Percentiles rank a stretch among this genome's conserved stretches.
Conservation (phyloP, 768 basidiomycete species). For the Solioccasus polychromus region DNA sequence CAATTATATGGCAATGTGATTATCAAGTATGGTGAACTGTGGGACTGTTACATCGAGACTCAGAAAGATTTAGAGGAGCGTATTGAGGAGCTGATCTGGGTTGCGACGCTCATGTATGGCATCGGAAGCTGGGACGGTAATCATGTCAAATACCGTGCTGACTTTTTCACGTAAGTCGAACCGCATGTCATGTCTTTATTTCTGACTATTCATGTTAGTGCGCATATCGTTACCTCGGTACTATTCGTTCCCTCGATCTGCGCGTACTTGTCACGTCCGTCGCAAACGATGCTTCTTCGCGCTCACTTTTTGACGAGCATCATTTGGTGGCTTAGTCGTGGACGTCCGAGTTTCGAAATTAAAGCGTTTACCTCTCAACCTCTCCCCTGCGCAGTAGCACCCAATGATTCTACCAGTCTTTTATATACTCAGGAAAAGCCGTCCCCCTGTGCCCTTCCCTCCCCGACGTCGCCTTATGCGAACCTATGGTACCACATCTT, state of each 20-base stretch:
- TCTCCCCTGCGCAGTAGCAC: neutral
- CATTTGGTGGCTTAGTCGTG: no score
- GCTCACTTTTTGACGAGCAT: constrained; percentile 46
- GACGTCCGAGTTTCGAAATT: constrained; percentile 36
- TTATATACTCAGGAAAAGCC: no score
- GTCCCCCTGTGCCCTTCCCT: no score
- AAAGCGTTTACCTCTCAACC: constrained; percentile 43
- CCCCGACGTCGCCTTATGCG: no score
- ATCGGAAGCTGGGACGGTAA: constrained; percentile 47
- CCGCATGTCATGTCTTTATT: neutral
- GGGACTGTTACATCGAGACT: constrained; percentile 40
- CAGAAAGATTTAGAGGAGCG: constrained; percentile 44
- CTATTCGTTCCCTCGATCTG: constrained; percentile 56
- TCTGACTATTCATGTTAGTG: constrained; percentile 33
- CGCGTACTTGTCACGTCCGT: constrained; percentile 52
- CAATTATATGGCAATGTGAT: constrained; percentile 40
- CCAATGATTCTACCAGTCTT: no score
- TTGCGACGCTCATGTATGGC: constrained; percentile 54
- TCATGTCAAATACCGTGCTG: constrained; percentile 43
- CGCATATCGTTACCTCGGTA: constrained; percentile 68
- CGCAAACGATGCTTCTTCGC: constrained; percentile 51
- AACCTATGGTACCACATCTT: no score
- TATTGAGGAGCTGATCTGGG: constrained; percentile 63
- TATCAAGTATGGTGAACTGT: constrained; percentile 41
- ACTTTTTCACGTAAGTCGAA: constrained; percentile 60